Base-by-base conservation (phyloP, 2,329 filamentous ascomycete genomes). In the Sporothrix pallida region DNA sequence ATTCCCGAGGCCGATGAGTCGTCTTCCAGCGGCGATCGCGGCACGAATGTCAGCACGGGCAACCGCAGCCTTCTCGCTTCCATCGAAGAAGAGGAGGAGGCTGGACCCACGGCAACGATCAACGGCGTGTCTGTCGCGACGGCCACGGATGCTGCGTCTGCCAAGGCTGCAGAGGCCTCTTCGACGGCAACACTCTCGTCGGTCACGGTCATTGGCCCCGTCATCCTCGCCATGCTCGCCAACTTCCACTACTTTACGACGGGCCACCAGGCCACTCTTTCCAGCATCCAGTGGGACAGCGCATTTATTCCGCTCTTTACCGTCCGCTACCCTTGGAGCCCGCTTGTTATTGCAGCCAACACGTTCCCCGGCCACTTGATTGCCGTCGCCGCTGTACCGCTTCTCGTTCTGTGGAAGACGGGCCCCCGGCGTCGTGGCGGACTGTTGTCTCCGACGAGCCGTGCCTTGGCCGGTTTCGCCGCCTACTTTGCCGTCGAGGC, bases 211-310 rank as follows among this genome's bases (percentile, higher is more conserved):
- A 92, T 98, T 78, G 95, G 94, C 0, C 95, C 96, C 23, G 85
- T 96, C 54, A 87, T 97, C 76, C 88, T 98, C 37, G 95, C 91
- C 12, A 84, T 98, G n/a, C 89, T 99, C 0, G 96, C 95, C 74
- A 94, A 92, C 79, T 97, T 95, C 82, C 91, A 98, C 84, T 99
- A 91, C 85, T 99, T 99, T 89, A 98, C 97, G 80, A 99, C 96
- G 0, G 96, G 96, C 75, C 96, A 99, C 82, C 95, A 98, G 83
- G 95, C 95, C 13, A 92, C 91, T 0, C 87, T 97, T 31, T 88
- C 91, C 77, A 93, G 90, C 77, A 95, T 99, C 79, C 96, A 99
- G 80, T 99, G 96, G 96, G 96, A 99, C 83, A 89, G 90, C 23
- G 95, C 94, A 2, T 99, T 99, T 83, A 93, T 99, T 77, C 93